Conservation (phyloP, 441 rosid genomes). For the Flueggea neowawraea region DNA sequence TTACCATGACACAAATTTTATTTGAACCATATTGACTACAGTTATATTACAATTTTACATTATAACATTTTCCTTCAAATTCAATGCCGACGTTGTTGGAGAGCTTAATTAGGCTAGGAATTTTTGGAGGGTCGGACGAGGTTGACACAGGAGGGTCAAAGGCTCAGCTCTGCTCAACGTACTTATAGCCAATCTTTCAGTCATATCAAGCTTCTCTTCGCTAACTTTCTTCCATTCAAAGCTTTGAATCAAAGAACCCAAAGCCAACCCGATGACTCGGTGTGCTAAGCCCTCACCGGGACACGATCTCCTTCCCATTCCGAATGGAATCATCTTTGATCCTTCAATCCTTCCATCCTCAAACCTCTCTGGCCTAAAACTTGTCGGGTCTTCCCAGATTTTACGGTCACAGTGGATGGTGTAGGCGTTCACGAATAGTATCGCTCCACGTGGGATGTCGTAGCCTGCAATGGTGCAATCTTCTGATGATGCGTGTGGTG, state of each 20-base stretch:
- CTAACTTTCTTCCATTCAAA: conserved; percentile 47
- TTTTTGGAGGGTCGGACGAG: conserved; percentile 17
- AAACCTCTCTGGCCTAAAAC: conserved; percentile 50
- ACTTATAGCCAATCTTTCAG: conserved; percentile 31
- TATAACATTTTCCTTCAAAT: no score
- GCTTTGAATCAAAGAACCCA: conserved; percentile 45
- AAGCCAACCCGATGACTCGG: conserved; percentile 22
- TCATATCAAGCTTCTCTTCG: conserved; percentile 34
- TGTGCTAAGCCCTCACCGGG: conserved; percentile 7
- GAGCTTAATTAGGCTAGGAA: not conserved
- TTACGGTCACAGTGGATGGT: conserved; percentile 40
- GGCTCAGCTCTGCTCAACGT: conserved; percentile 39
- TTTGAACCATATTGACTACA: no score
- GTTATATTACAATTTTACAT: no score
- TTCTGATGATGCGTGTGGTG: conserved; percentile 38
- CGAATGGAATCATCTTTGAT: conserved; percentile 28
- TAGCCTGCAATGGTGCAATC: conserved; percentile 38
- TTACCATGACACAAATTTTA: no score
- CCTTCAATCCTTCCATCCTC: conserved; percentile 10
- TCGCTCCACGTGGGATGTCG: conserved; percentile 29
- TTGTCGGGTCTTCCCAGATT: not conserved
- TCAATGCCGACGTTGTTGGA: no score
- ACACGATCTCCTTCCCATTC: conserved; percentile 22
- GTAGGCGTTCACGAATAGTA: conserved; percentile 36
- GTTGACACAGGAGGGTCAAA: conserved; percentile 30